phyloP scores from a whole-genome alignment of 2,329 filamentous ascomycete species.

The Penicillium sp. region DNA sequence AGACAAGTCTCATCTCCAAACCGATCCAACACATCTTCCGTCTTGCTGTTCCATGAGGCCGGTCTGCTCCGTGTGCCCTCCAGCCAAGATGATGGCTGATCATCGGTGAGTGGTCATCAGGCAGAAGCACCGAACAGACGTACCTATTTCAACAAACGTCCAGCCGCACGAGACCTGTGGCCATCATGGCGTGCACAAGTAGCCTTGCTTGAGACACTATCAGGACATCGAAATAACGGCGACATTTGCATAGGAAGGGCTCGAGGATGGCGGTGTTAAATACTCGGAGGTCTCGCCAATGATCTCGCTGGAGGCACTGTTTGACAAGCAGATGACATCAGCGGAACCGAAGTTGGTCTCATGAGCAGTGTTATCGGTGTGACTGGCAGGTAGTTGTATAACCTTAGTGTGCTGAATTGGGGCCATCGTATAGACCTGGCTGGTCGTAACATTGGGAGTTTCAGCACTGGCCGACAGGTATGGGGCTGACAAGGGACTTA shows the following conservation, averaged over 20 bases:
- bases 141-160: not conserved
- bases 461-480: not conserved
- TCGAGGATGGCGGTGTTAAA: not conserved
- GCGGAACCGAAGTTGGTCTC: not conserved
- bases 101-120: not conserved
- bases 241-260: not conserved
- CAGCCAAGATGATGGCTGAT: not conserved
- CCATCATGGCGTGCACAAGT: not conserved
- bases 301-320: not conserved
- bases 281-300: not conserved
- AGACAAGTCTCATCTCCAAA: no score
- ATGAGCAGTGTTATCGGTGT: not conserved
- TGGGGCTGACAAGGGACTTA: not conserved
- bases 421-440: not conserved
- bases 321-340: not conserved
- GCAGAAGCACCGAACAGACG: not conserved
- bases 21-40: not conserved
- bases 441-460: not conserved
- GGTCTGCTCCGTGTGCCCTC: not conserved
- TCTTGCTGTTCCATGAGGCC: not conserved
- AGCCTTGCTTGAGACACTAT: not conserved
- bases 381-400: not conserved
- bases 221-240: not conserved
- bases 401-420: not conserved
- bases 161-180: not conserved